phyloP scores from a whole-genome alignment of 2,329 filamentous ascomycete species.

The Aspergillus udagawae region DNA sequence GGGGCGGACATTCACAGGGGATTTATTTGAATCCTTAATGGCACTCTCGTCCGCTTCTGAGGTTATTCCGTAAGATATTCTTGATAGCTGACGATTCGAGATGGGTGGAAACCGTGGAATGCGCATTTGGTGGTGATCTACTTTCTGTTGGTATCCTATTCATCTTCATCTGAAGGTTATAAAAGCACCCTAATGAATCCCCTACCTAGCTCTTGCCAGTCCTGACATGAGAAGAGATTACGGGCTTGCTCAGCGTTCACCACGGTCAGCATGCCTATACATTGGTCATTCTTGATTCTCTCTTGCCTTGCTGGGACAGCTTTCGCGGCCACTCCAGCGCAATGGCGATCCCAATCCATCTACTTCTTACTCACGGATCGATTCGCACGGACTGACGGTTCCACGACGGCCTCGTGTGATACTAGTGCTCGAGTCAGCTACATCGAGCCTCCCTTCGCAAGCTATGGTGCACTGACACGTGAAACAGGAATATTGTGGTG shows the following conservation, averaged over 20 bases:
- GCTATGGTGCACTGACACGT: neutral
- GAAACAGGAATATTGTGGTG: conserved; percentile 42
- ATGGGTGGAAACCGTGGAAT: neutral
- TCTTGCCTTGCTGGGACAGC: conserved; percentile 17
- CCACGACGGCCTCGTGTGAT: conserved; percentile 31
- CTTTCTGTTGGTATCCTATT: neutral
- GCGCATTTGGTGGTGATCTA: neutral
- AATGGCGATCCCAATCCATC: conserved; percentile 43
- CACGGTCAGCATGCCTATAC: conserved; percentile 16
- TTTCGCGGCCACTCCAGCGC: conserved; percentile 28
- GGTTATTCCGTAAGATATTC: neutral
- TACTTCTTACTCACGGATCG: conserved; percentile 46
- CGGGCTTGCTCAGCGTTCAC: neutral
- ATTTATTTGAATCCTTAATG: conserved; percentile 5
- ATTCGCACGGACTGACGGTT: conserved; percentile 41
- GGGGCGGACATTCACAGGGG: conserved; percentile 8
- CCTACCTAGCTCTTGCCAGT: neutral
- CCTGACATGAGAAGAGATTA: neutral
- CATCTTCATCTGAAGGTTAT: neutral
- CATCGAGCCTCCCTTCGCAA: neutral
- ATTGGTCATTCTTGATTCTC: conserved; percentile 14
- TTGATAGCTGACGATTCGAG: neutral
- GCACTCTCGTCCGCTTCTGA: neutral
- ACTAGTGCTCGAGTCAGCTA: conserved; percentile 18
- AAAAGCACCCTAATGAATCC: neutral